Conservation (phyloP, 768 basidiomycete genomes). For the Zangia roseola region DNA sequence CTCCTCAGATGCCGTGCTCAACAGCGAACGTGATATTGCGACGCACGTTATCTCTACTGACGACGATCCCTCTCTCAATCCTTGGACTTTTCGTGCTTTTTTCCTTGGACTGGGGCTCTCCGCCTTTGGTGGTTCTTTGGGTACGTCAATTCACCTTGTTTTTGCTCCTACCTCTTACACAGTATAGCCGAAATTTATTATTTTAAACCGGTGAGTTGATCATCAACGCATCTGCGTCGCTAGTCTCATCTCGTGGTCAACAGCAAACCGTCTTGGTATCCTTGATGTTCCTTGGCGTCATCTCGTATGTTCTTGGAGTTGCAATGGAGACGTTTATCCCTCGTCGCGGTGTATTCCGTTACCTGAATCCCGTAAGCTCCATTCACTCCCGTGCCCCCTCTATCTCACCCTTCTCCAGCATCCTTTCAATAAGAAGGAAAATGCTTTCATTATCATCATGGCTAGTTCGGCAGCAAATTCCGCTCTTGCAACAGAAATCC, state of each 20-base stretch:
- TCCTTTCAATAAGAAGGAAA: slow-evolving; percentile 61
- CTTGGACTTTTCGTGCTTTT: slow-evolving; percentile 43
- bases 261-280: slow-evolving; percentile 54
- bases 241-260: background rate
- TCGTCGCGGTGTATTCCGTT: slow-evolving; percentile 41
- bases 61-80: slow-evolving; percentile 29
- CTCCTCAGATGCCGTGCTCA: slow-evolving; percentile 25
- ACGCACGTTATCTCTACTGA: slow-evolving; percentile 45
- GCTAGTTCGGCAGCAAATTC: slow-evolving; percentile 52
- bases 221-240: background rate
- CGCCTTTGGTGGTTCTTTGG: slow-evolving; percentile 50
- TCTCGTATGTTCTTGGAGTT: slow-evolving; percentile 50
- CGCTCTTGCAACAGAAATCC: slow-evolving; percentile 52
- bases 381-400: background rate
- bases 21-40: slow-evolving; percentile 46
- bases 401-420: slow-evolving; percentile 33
- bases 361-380: slow-evolving; percentile 46
- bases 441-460: slow-evolving; percentile 59
- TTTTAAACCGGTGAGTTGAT: slow-evolving; percentile 48
- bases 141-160: slow-evolving; percentile 22
- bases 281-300: slow-evolving; percentile 52
- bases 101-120: slow-evolving; percentile 55
- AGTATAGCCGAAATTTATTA: slow-evolving; percentile 55
- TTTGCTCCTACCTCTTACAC: background rate
- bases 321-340: slow-evolving; percentile 48